Evolutionary conservation across 176 grass and related monocot species (phyloP), one percentile per base, ranked within the genome.

Genomic region (Aechmea fasciata): DNA sequence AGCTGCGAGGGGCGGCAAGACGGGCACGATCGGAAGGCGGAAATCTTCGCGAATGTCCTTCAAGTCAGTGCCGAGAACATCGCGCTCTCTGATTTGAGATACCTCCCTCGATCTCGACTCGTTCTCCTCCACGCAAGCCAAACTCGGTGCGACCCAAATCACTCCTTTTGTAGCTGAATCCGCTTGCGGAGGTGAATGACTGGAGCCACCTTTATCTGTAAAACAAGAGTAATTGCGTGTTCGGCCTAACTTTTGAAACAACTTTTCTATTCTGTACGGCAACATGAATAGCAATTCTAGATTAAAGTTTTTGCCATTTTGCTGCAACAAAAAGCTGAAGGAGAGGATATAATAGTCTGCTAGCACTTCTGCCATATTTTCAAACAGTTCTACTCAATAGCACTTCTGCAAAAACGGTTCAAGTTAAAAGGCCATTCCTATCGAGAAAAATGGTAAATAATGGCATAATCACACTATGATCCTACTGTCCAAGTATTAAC

Each of bases 61-160:
- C n/a, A 77, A 28, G 15, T 50, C 49, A 72, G 71, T 29, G 11
- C 68, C 70, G 61, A 70, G 64, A 63, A 69, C 80, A 48, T 26
- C 75, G 9, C 26, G 50, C 47, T 76, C 64, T 47, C 57, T 75
- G 15, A 74, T 78, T 63, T 72, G 50, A 41, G 61, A 73, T 70
- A 68, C 48, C 67, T 75, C 80, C n/a, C 15, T 72, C 23, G 63
- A 61, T 50, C 29, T 78, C 14, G 59, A 24, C 50, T 79, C 65
- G 10, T 74, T 63, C 50, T 82, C 74, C 47, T 80, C 72, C 10
- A 57, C 18, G 11, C 57, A 83, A 80, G 11, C 67, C 13, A 91
- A 83, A 80, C 67, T 78, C 48, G 62, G 55, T 47, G 10, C 57
- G 15, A 57, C 50, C 65, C 50, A 75, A 63, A 17, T 2, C 49